Conservation (phyloP, 768 basidiomycete genomes). For the Pleurotus salmoneostramineus region DNA sequence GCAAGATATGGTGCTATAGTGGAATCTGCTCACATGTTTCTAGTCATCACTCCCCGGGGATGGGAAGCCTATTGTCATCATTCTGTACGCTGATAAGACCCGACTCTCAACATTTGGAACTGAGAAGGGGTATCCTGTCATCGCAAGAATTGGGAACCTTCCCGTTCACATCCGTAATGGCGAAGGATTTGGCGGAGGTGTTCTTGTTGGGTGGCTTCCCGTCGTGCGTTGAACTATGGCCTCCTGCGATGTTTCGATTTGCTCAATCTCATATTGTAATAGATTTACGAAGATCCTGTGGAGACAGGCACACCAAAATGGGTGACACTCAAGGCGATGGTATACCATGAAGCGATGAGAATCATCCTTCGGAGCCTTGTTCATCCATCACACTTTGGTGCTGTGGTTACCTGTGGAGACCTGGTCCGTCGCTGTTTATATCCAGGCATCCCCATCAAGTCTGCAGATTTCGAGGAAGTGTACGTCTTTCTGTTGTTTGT, state of each 20-base stretch:
- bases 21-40: neutral
- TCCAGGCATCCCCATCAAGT: conserved; percentile 32
- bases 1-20: neutral
- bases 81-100: conserved; percentile 38
- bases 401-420: conserved; percentile 21
- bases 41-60: conserved; percentile 16
- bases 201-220: conserved; percentile 33
- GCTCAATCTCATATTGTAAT: conserved; percentile 15
- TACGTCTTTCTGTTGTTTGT: conserved; percentile 18
- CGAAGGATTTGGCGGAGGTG: conserved; percentile 25
- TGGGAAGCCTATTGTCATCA: conserved; percentile 23
- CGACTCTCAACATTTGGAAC: conserved; percentile 33
- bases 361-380: conserved; percentile 24
- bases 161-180: conserved; percentile 28
- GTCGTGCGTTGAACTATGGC: conserved; percentile 21
- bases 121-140: conserved; percentile 31
- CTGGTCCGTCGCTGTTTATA: conserved; percentile 22
- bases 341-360: conserved; percentile 34
- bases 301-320: conserved; percentile 25
- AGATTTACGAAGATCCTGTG: conserved; percentile 26
- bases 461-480: conserved; percentile 44
- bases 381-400: conserved; percentile 16
- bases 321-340: conserved; percentile 25
- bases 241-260: neutral
- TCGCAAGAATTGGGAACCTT: conserved; percentile 28